Evolutionary conservation across 192 early-diverging fungal species (phyloP), one percentile per base, ranked within the genome.

Genomic region (Geranomyces variabilis): DNA sequence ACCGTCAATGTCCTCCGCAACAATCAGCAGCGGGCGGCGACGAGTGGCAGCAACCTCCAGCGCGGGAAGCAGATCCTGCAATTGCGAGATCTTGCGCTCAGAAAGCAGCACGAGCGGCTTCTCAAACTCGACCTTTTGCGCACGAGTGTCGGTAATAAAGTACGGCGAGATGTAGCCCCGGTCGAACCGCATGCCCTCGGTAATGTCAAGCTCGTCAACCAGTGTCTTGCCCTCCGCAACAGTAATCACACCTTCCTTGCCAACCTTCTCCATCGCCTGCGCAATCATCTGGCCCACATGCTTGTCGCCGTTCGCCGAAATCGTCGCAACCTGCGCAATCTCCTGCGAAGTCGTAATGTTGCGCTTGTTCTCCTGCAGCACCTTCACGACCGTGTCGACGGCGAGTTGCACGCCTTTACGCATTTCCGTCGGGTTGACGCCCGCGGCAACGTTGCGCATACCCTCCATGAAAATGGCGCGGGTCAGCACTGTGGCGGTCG

Each of bases 201-300:
- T 99, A 84, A 99, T 92, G 77, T 96, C 95, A 45, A 99, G 86
- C 86, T 99, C 96, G 80, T 99, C 98, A n/a, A 93, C 90, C 61
- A 98, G 91, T 56, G 98, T 99, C 88, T 98, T 99, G 76, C 98
- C 98, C 83, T 98, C 98, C 89, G 96, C 94, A 77, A 97, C 93
- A 1, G 96, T 99, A 82, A 99, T 99, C 36, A 98, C 98, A 71
- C 98, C 98, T 85, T 99, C 98, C 87, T 99, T 99, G 70, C 98
- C 98, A 69, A 99, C 98, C 90, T 98, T 98, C 84, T 99, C 96
- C 98, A 99, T 99, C 36, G 98, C 98, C 72, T 94, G 93, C 56
- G 98, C 96, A 86, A 99, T 96, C 83, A 99, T 79, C 65, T 89
- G 81, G 66, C 98, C 98, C 33, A 99, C 93, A 72, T 96, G 93